Evolutionary conservation across 1,284 basidiomycete genomes (phyloP).

Genomic region (Microbotryomycetes sp.): DNA sequence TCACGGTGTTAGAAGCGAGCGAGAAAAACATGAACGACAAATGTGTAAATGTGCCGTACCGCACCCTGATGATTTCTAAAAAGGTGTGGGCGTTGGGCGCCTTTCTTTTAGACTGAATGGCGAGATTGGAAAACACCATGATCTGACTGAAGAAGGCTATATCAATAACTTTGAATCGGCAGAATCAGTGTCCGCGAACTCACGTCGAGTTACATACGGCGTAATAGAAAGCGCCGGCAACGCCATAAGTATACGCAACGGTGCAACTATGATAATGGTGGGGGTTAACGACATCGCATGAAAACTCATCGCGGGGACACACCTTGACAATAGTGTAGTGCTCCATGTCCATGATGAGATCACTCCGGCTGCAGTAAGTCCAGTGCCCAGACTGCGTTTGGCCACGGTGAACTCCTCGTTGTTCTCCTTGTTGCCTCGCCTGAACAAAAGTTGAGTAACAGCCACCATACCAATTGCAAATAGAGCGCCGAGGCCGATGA

Average conservation of each 20-base stretch:
- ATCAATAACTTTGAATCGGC: too few relatives aligned
- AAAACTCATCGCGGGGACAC: too few relatives aligned
- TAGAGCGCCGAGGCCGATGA: slow-evolving; percentile 38
- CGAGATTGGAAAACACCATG: slow-evolving; percentile 51
- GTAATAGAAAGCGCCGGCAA: slow-evolving; percentile 62
- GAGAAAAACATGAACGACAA: slow-evolving; percentile 70
- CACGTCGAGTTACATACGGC: slow-evolving; percentile 38
- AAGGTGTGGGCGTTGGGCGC: slow-evolving; percentile 53
- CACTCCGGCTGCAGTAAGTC: slow-evolving; percentile 81
- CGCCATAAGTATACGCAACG: slow-evolving; percentile 75
- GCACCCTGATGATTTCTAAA: slow-evolving; percentile 55
- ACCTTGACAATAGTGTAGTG: slow-evolving; percentile 53
- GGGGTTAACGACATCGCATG: too few relatives aligned
- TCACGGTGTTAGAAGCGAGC: slow-evolving; percentile 68
- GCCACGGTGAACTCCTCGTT: slow-evolving; percentile 28
- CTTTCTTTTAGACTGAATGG: slow-evolving; percentile 52
- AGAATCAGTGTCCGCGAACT: too few relatives aligned
- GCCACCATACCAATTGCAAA: slow-evolving; percentile 36
- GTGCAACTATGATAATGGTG: too few relatives aligned
- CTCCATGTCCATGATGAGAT: slow-evolving; percentile 52
- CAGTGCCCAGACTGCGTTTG: slow-evolving; percentile 54
- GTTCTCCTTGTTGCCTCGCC: slow-evolving; percentile 6
- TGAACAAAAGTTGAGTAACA: slow-evolving; percentile 11
- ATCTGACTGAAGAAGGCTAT: slow-evolving; percentile 53
- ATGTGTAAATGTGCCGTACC: slow-evolving; percentile 70